Conservation (phyloP, 257 asterid genomes). For the Lycium barbarum region DNA sequence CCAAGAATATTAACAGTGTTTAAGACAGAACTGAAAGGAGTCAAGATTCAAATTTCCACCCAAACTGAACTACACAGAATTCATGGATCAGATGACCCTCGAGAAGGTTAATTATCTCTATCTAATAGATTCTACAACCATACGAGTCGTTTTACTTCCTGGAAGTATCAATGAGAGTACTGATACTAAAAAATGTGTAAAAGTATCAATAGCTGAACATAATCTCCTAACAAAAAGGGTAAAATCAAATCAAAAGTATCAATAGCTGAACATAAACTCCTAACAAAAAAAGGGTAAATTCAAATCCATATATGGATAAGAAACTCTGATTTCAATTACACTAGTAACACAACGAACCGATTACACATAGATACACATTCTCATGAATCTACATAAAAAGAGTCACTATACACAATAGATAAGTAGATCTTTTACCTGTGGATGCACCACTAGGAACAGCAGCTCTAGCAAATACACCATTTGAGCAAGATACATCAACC, state of each 20-base stretch:
- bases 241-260: neutral
- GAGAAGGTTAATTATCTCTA: neutral
- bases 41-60: neutral
- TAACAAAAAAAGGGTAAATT: neutral
- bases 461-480: conserved; percentile 71
- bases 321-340: neutral
- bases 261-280: neutral
- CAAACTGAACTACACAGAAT: neutral
- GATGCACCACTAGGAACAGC: conserved; percentile 98
- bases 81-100: neutral
- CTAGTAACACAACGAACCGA: neutral
- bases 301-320: neutral
- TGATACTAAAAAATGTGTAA: neutral
- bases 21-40: neutral
- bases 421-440: conserved; percentile 60
- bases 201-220: neutral
- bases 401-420: too few relatives aligned
- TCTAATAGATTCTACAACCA: neutral
- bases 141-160: neutral
- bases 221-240: neutral
- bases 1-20: neutral
- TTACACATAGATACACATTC: neutral
- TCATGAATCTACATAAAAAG: neutral
- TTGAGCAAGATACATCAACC: conserved; percentile 74
- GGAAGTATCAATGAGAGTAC: neutral